A percentile compares a stretch with the other conserved stretches of the same genome.
Evolutionary conservation across 768 basidiomycete genomes (phyloP).

Genomic region (Hypsizygus marmoreus): DNA sequence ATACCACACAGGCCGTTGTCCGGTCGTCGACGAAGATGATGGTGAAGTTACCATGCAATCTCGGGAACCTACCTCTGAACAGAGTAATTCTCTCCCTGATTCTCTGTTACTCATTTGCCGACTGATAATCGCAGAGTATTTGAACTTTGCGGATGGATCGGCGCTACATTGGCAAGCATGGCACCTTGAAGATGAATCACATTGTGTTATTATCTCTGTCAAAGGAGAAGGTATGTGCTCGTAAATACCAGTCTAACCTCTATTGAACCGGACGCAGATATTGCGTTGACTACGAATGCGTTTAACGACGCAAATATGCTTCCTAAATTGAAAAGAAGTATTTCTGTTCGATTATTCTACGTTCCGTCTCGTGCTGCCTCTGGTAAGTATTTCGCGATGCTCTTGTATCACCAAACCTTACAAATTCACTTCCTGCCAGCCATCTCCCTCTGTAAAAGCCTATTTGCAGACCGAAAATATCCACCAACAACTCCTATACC

Average conservation of each 20-base stretch:
- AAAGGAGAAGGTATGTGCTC: constrained; percentile 37
- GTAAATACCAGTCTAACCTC: no score
- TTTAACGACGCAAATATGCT: no score
- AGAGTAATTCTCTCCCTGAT: constrained; percentile 34
- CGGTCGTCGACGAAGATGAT: constrained; percentile 48
- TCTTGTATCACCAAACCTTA: neutral
- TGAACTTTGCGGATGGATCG: neutral
- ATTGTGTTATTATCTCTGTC: constrained; percentile 45
- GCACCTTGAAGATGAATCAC: neutral
- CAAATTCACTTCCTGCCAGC: constrained; percentile 18
- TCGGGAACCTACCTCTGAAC: constrained; percentile 36
- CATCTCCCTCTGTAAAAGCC: constrained; percentile 19
- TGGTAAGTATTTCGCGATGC: constrained; percentile 26
- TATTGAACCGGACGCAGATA: no score
- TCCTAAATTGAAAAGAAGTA: constrained; percentile 7
- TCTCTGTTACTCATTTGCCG: neutral
- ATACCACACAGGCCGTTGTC: constrained; percentile 64
- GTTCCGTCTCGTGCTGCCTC: constrained; percentile 24
- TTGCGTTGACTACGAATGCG: no score
- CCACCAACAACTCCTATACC: constrained; percentile 53
- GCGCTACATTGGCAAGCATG: neutral
- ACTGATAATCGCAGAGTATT: neutral
- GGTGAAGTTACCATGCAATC: constrained; percentile 38
- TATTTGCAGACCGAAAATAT: constrained; percentile 27
- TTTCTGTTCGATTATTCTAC: constrained; percentile 55